Base-by-base conservation (phyloP, 2,329 filamentous ascomycete genomes). In the Apiospora marii region DNA sequence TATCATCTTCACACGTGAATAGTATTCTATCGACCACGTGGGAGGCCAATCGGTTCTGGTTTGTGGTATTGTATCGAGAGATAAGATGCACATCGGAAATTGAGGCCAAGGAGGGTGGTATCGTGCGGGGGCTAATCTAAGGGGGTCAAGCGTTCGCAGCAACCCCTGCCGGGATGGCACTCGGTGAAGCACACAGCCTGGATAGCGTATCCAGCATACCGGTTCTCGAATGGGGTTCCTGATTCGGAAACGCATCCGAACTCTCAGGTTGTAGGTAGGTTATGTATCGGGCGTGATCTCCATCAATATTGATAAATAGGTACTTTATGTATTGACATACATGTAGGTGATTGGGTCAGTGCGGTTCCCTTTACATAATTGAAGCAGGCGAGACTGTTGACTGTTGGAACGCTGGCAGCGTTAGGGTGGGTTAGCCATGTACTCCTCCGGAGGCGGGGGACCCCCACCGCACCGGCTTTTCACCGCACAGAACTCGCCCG, bases 21-120 rank as follows among this genome's bases (percentile, higher is more conserved):
- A 3, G n/a, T 10, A 41, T 5, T 37, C 16, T 64, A 64, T 30
- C 41, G 34, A 61, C 8, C 71, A 72, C 71, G 71, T 72, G 71
- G 58, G 61, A 70, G 46, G 61, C 12, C 24, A 27, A 34, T 22
- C 30, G 41, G 30, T n/a, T 46, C 43, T 71, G 72, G 72, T 73
- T 73, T 71, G 69, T 71, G 72, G 37, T 58, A 34, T 22, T 43
- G n/a, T 69, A 30, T 34, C 6, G 27, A 19, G 13, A 16, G 68
- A 58, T 41, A 51, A 24, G 46, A 41, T 51, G 27, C 68, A 44
- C 19, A 37, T 69, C 72, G 72, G 72, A 73, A 27, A 73, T 73
- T 71, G 67, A 43, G 22, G 30, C 64, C 72, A 61, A 48, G 53
- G 69, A 67, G n/a, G 61, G 72, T 69, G 58, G 30, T 49, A 46